phyloP scores from a whole-genome alignment of 2,329 filamentous ascomycete species.

The Penicillium brevicompactum region DNA sequence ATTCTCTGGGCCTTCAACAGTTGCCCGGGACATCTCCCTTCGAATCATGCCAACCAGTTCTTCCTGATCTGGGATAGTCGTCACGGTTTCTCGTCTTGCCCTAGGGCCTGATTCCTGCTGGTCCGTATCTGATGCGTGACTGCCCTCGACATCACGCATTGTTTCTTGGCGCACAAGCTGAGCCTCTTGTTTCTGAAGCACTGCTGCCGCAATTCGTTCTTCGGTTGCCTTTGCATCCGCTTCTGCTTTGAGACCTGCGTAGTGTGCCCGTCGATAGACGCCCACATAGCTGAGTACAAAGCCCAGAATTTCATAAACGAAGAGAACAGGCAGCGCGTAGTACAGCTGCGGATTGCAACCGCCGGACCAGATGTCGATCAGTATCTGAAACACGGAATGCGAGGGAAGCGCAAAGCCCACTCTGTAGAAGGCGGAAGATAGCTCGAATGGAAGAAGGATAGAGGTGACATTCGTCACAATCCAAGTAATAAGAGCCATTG shows the following conservation, averaged over 20 bases:
- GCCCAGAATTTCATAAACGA: slow-evolving; percentile 40
- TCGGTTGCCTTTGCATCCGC: slow-evolving; percentile 14
- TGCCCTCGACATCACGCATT: neutral
- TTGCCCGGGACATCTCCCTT: slow-evolving; percentile 15
- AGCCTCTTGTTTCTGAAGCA: slow-evolving; percentile 6
- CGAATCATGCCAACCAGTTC: slow-evolving; percentile 12
- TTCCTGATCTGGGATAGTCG: slow-evolving; percentile 1
- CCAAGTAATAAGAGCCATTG: slow-evolving; percentile 51
- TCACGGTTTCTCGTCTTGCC: slow-evolving; percentile 2
- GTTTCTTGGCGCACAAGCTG: neutral
- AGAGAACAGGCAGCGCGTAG: slow-evolving; percentile 47
- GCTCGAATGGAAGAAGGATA: slow-evolving; percentile 47
- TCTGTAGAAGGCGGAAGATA: slow-evolving; percentile 46
- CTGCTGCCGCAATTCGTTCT: slow-evolving; percentile 12
- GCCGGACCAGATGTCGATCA: slow-evolving; percentile 48
- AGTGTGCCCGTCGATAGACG: slow-evolving; percentile 24
- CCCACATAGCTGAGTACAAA: slow-evolving; percentile 16
- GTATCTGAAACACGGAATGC: slow-evolving; percentile 43
- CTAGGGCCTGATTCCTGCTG: neutral
- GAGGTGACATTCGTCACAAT: slow-evolving; percentile 47
- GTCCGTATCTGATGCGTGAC: slow-evolving; percentile 1
- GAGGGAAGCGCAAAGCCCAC: slow-evolving; percentile 46
- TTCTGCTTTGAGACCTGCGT: slow-evolving; percentile 20
- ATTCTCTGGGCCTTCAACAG: neutral
- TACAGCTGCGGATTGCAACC: slow-evolving; percentile 46